Base-by-base conservation (phyloP, 2,329 filamentous ascomycete genomes). In the Aspergillus brasiliensis region DNA sequence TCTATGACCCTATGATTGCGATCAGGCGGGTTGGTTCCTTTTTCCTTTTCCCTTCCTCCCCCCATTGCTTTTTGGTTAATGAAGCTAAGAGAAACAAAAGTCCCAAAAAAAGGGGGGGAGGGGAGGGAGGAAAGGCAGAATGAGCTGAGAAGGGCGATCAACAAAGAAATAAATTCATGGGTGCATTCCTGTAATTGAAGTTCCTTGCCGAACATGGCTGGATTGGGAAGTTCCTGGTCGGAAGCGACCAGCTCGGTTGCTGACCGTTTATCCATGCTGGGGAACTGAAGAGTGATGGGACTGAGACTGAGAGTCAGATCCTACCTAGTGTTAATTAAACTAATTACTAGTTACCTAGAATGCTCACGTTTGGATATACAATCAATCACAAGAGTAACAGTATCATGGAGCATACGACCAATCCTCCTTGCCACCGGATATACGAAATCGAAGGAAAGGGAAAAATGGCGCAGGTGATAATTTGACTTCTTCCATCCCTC, bases 401-500 rank as follows among this genome's bases (percentile, higher is more conserved):
- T 42, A 31, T 53, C 19, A 34, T 40, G 49, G 19, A 34, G 31
- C 11, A 34, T 34, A 34, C 34, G 27, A n/a, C 8, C 10, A 10
- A 10, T 37, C 7, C 17, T 56, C 11, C 25, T 21, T 51, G 25
- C 10, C 47, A 11, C 34, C 23, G 52, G 31, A 34, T 34, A 34
- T 34, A 34, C 31, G 31, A 31, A 34, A 31, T 5, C 0, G 5
- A 34, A 34, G 31, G 31, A 5, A 34, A 34, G n/a, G 52, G 52
- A 31, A 27, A 23, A 56, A 57, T 52, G 58, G 58, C 58, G 56
- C 59, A 59, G 56, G 52, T 40, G 21, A 46, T 34, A 59, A 68
- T 44, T 68, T 65, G 66, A 66, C 63, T 68, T 68, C 66, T 68
- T 68, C 66, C 61, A 67, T 67, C 57, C 59, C 51, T 58, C 56